Evolutionary conservation across 2,329 filamentous ascomycete genomes (phyloP).

Genomic region (Fusarium sp.): DNA sequence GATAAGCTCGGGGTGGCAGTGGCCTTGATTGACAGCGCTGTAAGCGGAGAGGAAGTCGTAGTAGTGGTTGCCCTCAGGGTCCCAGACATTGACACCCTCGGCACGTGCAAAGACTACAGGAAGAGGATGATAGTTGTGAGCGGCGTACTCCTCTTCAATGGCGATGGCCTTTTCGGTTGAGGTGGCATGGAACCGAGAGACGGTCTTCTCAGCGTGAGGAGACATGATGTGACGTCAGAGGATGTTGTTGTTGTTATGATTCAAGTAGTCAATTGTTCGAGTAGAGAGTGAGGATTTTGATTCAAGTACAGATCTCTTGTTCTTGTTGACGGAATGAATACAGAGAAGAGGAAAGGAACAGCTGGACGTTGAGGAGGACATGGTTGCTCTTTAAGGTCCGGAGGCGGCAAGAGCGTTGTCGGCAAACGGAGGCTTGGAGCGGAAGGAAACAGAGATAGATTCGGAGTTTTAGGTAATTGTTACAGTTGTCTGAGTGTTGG

Average conservation of each 20-base stretch:
- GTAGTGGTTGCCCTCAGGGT: slow-evolving; percentile 94
- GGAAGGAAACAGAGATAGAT: slow-evolving; percentile 18
- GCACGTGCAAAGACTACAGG: slow-evolving; percentile 92
- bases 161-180: slow-evolving; percentile 84
- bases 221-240: slow-evolving; percentile 58
- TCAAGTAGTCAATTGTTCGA: slow-evolving; percentile 5
- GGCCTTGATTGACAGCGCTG: slow-evolving; percentile 39
- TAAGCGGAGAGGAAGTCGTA: slow-evolving; percentile 98
- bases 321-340: slow-evolving; percentile 4
- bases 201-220: slow-evolving; percentile 63
- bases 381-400: slow-evolving; percentile 39
- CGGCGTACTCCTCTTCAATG: slow-evolving; percentile 84
- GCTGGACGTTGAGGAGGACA: slow-evolving; percentile 7
- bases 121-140: slow-evolving; percentile 98
- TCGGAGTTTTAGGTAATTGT: slow-evolving; percentile 45
- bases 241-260: slow-evolving; percentile 6
- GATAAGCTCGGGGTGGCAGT: slow-evolving; percentile 83
- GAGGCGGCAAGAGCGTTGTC: slow-evolving; percentile 18
- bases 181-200: slow-evolving; percentile 73
- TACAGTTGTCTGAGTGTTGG: slow-evolving; percentile 31
- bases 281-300: neutral
- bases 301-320: neutral
- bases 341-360: slow-evolving; percentile 9
- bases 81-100: slow-evolving; percentile 90
- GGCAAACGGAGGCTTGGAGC: slow-evolving; percentile 28